Conservation (phyloP, 805 yeast genomes). For the Zygosaccharomyces siamensis region DNA sequence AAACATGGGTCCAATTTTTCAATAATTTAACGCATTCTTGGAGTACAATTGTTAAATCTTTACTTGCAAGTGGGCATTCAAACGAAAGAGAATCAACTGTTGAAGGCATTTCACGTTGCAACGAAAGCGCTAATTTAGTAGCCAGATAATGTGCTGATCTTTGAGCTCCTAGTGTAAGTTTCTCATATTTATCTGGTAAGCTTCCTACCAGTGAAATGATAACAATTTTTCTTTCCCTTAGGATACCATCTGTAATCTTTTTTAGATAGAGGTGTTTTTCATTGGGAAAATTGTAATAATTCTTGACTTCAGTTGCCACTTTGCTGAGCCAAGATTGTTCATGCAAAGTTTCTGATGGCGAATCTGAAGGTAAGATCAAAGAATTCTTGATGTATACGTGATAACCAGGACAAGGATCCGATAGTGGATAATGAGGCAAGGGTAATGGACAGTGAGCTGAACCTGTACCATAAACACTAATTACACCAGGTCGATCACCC, state of each 20-base stretch:
- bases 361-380: slow-evolving; percentile 29
- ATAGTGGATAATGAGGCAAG: slow-evolving; percentile 22
- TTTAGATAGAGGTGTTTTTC: slow-evolving; percentile 38
- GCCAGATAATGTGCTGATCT: slow-evolving; percentile 29
- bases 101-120: slow-evolving; percentile 28
- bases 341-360: slow-evolving; percentile 30
- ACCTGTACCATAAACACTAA: slow-evolving; percentile 30
- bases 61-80: slow-evolving; percentile 33
- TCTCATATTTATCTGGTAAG: slow-evolving; percentile 33
- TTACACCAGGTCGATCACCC: slow-evolving; percentile 21
- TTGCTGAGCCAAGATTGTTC: slow-evolving; percentile 34
- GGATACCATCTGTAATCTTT: slow-evolving; percentile 17
- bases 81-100: slow-evolving; percentile 32
- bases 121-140: slow-evolving; percentile 25
- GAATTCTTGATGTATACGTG: slow-evolving; percentile 28
- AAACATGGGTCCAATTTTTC: slow-evolving; percentile 45
- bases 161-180: slow-evolving; percentile 26
- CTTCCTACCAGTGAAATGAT: slow-evolving; percentile 32
- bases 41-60: slow-evolving; percentile 32
- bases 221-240: slow-evolving; percentile 24
- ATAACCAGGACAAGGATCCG: slow-evolving; percentile 15
- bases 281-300: slow-evolving; percentile 37
- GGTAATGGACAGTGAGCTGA: slow-evolving; percentile 30
- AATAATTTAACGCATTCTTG: slow-evolving; percentile 44
- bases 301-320: slow-evolving; percentile 33